Percentiles rank a stretch among this genome's conserved stretches.
Evolutionary conservation across 345 rosid species (phyloP).

Genomic region (Anacardium occidentale): DNA sequence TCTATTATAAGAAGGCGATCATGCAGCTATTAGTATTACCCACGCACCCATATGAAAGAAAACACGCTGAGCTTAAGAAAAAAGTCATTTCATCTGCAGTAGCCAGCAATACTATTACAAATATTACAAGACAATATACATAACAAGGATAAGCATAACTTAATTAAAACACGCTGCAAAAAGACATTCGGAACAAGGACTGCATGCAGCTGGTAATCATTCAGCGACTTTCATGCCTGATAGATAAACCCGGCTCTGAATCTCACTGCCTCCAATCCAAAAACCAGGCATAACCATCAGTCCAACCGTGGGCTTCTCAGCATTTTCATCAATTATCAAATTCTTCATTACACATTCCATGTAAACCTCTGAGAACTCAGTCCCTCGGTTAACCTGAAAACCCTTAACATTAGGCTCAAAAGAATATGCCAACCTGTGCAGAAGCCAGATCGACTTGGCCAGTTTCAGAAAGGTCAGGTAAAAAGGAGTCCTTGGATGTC

Average conservation of each 20-base stretch:
- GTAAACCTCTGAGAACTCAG: conserved; percentile 68
- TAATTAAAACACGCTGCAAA: conserved; percentile 16
- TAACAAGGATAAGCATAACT: conserved; percentile 8
- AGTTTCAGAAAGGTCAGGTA: conserved; percentile 74
- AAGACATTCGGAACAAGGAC: conserved; percentile 1
- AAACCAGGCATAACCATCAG: conserved; percentile 90
- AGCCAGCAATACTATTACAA: conserved; percentile 16
- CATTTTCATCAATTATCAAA: conserved; percentile 49
- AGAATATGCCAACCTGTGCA: conserved; percentile 73
- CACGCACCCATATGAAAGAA: too few relatives aligned
- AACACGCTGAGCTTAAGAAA: neutral
- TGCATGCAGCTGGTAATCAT: conserved; percentile 19
- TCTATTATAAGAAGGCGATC: neutral
- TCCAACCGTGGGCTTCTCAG: conserved; percentile 57
- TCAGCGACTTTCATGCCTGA: conserved; percentile 69
- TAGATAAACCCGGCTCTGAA: conserved; percentile 77
- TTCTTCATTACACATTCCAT: conserved; percentile 80
- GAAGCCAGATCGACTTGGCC: conserved; percentile 75
- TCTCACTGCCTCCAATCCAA: conserved; percentile 63
- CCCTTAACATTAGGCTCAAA: conserved; percentile 64
- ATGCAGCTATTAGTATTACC: neutral
- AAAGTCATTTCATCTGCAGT: conserved; percentile 14
- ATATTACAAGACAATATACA: conserved; percentile 9
- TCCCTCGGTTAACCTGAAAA: conserved; percentile 68
- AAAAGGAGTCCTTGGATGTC: conserved; percentile 77